Percentiles rank a stretch among this genome's conserved stretches.
Evolutionary conservation across 2,329 filamentous ascomycete genomes (phyloP).

Genomic region (Hypocreales sp.): DNA sequence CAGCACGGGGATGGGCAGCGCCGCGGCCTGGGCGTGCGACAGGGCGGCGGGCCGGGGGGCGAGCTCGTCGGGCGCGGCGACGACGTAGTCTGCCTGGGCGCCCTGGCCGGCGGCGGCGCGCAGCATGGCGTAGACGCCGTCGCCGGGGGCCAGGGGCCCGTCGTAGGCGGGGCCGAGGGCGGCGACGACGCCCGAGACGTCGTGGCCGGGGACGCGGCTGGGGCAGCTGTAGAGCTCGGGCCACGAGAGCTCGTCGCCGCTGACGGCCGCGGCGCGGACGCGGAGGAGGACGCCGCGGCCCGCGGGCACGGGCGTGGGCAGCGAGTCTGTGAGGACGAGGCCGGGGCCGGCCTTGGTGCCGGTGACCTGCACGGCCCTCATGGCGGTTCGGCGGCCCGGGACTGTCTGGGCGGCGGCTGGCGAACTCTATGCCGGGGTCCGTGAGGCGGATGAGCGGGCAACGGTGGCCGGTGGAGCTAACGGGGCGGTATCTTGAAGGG

Average conservation of each 20-base stretch:
- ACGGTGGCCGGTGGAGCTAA: too few species aligned
- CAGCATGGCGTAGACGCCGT: conserved; percentile 14
- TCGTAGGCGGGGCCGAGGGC: conserved; percentile 10
- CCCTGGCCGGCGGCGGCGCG: conserved; percentile 6
- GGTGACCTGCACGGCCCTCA: conserved; percentile 18
- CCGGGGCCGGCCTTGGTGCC: conserved; percentile 8
- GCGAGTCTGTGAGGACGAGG: conserved; percentile 4
- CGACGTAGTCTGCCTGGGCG: conserved; percentile 14
- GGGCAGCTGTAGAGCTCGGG: conserved; percentile 14
- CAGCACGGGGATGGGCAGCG: conserved; percentile 15
- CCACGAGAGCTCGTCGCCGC: conserved; percentile 18
- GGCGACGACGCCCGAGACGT: conserved; percentile 17
- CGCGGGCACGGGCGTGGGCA: conserved; percentile 7
- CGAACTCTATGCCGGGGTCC: too few species aligned
- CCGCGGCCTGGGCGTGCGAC: conserved; percentile 11
- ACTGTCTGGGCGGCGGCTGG: too few species aligned
- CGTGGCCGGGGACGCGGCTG: conserved; percentile 17
- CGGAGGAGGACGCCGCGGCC: conserved; percentile 12
- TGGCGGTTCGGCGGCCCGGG: too few species aligned
- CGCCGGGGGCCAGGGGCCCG: conserved; percentile 6
- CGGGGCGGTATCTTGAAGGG: too few species aligned
- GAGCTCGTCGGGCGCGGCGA: conserved; percentile 5
- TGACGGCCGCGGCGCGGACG: conserved; percentile 17
- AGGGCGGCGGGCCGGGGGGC: conserved; percentile 8
- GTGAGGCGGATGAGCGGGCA: too few species aligned